These are phyloP conservation scores for Ganoderma lingzhi DNA, from an alignment of 1,284 basidiomycete species.

Conservation along the genomic window DNA sequence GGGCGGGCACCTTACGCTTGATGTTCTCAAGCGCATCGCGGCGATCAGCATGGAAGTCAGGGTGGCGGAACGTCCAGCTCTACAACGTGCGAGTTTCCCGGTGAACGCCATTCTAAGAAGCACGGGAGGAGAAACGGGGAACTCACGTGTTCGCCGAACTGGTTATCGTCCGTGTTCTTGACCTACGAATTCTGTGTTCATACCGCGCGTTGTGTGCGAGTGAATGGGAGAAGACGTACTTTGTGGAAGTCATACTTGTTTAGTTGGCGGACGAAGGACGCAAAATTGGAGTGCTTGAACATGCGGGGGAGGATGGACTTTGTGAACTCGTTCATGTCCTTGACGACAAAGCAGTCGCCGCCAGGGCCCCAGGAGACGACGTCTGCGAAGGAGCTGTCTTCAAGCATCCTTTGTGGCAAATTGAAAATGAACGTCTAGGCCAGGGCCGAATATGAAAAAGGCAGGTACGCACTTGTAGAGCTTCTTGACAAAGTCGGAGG, in stretches of 20 bases:
- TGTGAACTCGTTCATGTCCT: conserved; percentile 99
- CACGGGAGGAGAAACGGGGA: conserved; percentile 1
- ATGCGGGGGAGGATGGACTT: conserved; percentile 93
- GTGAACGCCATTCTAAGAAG: conserved; percentile 12
- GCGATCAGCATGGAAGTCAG: conserved; percentile 90
- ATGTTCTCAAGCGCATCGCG: conserved; percentile 92
- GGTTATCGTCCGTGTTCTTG: conserved; percentile 83
- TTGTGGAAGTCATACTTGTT: conserved; percentile 99
- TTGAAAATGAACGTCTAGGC: background rate
- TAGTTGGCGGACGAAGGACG: conserved; percentile 91
- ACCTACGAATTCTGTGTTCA: conserved; percentile 46
- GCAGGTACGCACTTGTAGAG: conserved; percentile 80
- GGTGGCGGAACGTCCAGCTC: conserved; percentile 97
- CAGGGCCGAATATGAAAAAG: conserved; percentile 20
- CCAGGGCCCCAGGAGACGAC: conserved; percentile 89
- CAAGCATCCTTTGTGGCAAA: conserved; percentile 74
- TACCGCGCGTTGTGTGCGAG: conserved; percentile 14
- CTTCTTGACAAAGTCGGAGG: conserved; percentile 95
- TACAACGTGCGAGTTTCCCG: conserved; percentile 42
- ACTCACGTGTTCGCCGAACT: conserved; percentile 82
- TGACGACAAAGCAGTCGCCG: conserved; percentile 94
- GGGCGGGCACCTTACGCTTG: conserved; percentile 89
- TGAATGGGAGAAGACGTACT: conserved; percentile 48
- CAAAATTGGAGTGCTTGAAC: conserved; percentile 98
- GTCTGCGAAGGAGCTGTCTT: conserved; percentile 77